phyloP scores from a whole-genome alignment of 2,329 filamentous ascomycete genomes.

The Cordyceps pruinosa region DNA sequence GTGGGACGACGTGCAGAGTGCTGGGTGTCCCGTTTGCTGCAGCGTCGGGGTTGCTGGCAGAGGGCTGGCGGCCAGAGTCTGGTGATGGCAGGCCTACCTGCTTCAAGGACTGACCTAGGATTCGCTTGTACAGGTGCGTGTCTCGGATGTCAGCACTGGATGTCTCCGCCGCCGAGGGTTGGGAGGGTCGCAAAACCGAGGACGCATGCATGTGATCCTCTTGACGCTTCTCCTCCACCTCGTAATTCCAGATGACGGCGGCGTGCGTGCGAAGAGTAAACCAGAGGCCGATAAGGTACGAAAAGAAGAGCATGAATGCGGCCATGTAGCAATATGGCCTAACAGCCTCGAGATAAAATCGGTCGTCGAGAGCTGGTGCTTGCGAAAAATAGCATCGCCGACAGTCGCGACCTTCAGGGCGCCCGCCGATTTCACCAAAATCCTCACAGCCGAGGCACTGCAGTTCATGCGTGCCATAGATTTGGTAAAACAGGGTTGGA shows the following conservation, averaged over 20 bases:
- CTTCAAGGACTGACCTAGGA: slow-evolving; percentile 81
- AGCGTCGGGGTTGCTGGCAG: slow-evolving; percentile 26
- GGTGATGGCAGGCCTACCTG: slow-evolving; percentile 64
- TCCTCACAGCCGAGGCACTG: slow-evolving; percentile 67
- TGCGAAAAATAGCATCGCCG: slow-evolving; percentile 93
- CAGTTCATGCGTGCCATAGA: slow-evolving; percentile 94
- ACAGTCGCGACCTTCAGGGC: slow-evolving; percentile 61
- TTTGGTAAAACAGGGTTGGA: slow-evolving; percentile 95
- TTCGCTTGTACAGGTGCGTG: slow-evolving; percentile 84
- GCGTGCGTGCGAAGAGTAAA: slow-evolving; percentile 95
- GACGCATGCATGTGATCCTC: slow-evolving; percentile 40
- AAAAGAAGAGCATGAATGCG: slow-evolving; percentile 77
- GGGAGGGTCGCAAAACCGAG: slow-evolving; percentile 26
- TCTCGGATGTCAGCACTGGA: slow-evolving; percentile 69
- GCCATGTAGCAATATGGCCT: slow-evolving; percentile 90
- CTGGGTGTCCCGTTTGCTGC: slow-evolving; percentile 37
- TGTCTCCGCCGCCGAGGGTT: slow-evolving; percentile 36
- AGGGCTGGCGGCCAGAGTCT: slow-evolving; percentile 34
- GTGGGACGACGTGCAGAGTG: slow-evolving; percentile 70
- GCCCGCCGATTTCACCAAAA: slow-evolving; percentile 28
- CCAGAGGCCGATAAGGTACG: slow-evolving; percentile 88
- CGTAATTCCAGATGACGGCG: slow-evolving; percentile 91
- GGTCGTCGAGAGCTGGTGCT: slow-evolving; percentile 71
- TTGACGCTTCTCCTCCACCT: slow-evolving; percentile 68
- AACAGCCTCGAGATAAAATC: slow-evolving; percentile 86